These are phyloP conservation scores for Aureobasidium sp. DNA, from an alignment of 2,329 filamentous ascomycete species.

Conservation along the genomic window DNA sequence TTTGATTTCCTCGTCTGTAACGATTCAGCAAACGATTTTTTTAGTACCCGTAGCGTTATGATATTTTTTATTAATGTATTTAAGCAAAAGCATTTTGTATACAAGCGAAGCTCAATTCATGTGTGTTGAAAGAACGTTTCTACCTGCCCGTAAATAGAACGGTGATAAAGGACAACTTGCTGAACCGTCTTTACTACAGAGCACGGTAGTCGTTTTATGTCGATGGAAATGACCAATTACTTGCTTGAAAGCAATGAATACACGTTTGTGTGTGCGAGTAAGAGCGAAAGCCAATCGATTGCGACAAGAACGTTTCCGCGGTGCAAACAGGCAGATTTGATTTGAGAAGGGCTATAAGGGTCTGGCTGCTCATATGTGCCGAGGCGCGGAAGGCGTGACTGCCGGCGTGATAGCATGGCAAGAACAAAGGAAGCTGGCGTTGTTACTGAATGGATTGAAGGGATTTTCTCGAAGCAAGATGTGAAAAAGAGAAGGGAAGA, in stretches of 20 bases:
- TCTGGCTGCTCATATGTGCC: neutral
- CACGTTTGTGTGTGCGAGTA: too few relatives aligned
- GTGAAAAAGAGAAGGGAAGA: neutral
- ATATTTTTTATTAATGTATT: neutral
- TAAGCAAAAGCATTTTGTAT: neutral
- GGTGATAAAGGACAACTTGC: too few relatives aligned
- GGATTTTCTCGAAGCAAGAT: neutral
- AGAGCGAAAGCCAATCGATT: neutral
- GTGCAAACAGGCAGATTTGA: neutral
- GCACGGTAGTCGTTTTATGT: too few relatives aligned
- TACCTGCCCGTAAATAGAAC: too few relatives aligned
- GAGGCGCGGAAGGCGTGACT: neutral
- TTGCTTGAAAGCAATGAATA: too few relatives aligned
- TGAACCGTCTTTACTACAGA: too few relatives aligned
- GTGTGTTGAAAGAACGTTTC: too few relatives aligned
- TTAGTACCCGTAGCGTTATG: neutral
- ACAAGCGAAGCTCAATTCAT: too few relatives aligned
- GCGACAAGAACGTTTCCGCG: neutral
- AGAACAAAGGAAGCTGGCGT: neutral
- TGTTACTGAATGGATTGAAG: neutral
- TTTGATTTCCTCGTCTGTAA: constrained; percentile 1
- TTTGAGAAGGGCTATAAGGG: neutral
- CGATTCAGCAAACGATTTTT: too few relatives aligned
- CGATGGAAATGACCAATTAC: too few relatives aligned
- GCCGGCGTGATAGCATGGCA: neutral